phyloP scores from a whole-genome alignment of 2,329 filamentous ascomycete genomes.

The Hymenoscyphus occultus region DNA sequence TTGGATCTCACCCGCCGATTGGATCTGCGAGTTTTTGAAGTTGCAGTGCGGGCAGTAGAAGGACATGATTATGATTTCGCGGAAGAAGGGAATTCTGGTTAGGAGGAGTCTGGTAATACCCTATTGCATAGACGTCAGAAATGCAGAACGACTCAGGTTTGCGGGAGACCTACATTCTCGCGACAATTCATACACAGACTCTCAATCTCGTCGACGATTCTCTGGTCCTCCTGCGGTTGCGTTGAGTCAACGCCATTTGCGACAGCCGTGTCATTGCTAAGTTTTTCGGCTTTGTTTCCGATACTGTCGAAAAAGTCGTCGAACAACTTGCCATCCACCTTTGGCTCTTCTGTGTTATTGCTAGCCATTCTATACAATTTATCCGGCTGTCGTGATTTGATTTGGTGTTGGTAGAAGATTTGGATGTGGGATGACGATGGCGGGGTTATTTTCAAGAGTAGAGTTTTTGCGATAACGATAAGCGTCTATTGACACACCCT shows the following conservation, averaged over 20 bases:
- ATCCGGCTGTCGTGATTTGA: neutral
- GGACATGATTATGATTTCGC: constrained; percentile 96
- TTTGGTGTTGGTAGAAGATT: constrained; percentile 7
- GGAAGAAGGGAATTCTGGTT: constrained; percentile 93
- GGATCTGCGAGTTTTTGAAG: constrained; percentile 89
- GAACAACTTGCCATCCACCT: constrained; percentile 41
- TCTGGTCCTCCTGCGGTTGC: constrained; percentile 45
- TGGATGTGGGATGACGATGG: constrained; percentile 25
- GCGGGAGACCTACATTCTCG: constrained; percentile 57
- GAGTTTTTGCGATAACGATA: constrained; percentile 12
- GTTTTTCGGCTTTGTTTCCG: constrained; percentile 56
- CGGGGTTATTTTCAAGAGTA: constrained; percentile 20
- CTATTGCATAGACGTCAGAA: constrained; percentile 42
- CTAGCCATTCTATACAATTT: constrained; percentile 41
- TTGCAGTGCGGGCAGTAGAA: constrained; percentile 89
- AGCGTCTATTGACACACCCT: neutral
- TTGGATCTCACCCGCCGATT: constrained; percentile 88
- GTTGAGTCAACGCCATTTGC: constrained; percentile 21
- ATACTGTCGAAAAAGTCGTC: constrained; percentile 62
- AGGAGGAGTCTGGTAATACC: constrained; percentile 83
- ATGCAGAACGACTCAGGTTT: neutral
- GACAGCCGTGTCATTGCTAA: constrained; percentile 41
- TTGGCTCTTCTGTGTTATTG: constrained; percentile 40
- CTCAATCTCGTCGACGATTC: constrained; percentile 66
- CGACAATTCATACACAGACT: constrained; percentile 86